Evolutionary conservation across 768 basidiomycete genomes (phyloP).

Genomic region (Collybiopsis luxurians): DNA sequence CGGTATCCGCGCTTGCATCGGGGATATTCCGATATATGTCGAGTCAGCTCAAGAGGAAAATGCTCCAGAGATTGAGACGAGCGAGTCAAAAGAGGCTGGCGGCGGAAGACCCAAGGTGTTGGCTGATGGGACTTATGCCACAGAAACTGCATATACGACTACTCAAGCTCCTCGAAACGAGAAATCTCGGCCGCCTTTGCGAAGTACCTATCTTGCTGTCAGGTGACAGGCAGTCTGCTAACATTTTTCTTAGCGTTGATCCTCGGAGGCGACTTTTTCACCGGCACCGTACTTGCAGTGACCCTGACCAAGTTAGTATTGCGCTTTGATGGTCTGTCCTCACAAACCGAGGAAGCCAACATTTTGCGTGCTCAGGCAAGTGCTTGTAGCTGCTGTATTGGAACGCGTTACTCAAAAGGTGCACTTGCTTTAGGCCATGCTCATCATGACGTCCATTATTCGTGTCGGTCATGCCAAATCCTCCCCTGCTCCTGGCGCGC

Average conservation of each 20-base stretch:
- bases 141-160: constrained; percentile 85
- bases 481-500: constrained; percentile 59
- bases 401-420: too few relatives aligned
- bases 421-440: constrained; percentile 80
- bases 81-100: constrained; percentile 41
- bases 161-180: constrained; percentile 73
- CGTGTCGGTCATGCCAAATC: constrained; percentile 98
- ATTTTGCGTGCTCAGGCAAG: constrained; percentile 80
- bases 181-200: constrained; percentile 86
- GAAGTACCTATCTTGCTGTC: constrained; percentile 41
- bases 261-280: constrained; percentile 96
- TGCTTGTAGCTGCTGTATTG: too few relatives aligned
- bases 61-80: constrained; percentile 60
- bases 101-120: constrained; percentile 72
- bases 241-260: constrained; percentile 62
- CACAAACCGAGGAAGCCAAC: constrained; percentile 60
- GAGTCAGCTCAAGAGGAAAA: constrained; percentile 83
- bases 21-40: constrained; percentile 96
- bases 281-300: constrained; percentile 85
- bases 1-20: constrained; percentile 81
- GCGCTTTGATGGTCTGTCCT: constrained; percentile 43
- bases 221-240: not conserved
- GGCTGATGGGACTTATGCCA: constrained; percentile 97
- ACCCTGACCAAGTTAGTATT: constrained; percentile 91
- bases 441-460: constrained; percentile 96